phyloP scores from a whole-genome alignment of 2,329 filamentous ascomycete genomes.

The Cadophora sp. region DNA sequence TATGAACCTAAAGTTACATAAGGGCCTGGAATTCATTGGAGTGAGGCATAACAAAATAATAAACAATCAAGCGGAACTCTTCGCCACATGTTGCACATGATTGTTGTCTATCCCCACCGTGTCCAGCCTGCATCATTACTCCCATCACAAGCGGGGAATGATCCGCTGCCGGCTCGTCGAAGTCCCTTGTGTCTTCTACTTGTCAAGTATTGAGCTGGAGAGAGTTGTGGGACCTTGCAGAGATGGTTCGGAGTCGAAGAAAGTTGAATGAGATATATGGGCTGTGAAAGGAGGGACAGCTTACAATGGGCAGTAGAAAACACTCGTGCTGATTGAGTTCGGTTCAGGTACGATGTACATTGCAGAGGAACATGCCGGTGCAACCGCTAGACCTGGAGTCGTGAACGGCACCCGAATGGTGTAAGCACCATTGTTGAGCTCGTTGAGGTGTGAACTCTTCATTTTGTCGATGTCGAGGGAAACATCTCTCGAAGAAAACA shows the following conservation, averaged over 20 bases:
- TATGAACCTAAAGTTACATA: neutral
- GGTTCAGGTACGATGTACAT: conserved; percentile 24
- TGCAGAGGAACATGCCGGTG: conserved; percentile 24
- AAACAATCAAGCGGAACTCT: neutral
- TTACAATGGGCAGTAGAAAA: conserved; percentile 32
- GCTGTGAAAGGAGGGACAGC: neutral
- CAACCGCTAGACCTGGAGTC: conserved; percentile 26
- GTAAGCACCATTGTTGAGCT: conserved; percentile 27
- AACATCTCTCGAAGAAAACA: too few species aligned
- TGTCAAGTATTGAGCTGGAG: neutral
- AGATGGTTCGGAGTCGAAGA: too few species aligned
- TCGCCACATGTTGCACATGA: neutral
- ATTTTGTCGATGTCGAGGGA: conserved; percentile 3
- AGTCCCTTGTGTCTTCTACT: neutral
- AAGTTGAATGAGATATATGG: too few species aligned
- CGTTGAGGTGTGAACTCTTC: conserved; percentile 24
- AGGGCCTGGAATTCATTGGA: neutral
- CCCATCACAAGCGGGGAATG: neutral
- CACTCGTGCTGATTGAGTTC: conserved; percentile 16
- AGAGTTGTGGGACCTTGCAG: too few species aligned
- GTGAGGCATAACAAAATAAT: neutral
- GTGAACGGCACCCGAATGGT: conserved; percentile 32
- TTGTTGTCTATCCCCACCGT: neutral
- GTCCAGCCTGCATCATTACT: neutral
- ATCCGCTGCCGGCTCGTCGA: neutral